These are phyloP conservation scores for Stygiomarasmius scandens DNA, from an alignment of 1,284 basidiomycete genomes.

Conservation along the genomic window DNA sequence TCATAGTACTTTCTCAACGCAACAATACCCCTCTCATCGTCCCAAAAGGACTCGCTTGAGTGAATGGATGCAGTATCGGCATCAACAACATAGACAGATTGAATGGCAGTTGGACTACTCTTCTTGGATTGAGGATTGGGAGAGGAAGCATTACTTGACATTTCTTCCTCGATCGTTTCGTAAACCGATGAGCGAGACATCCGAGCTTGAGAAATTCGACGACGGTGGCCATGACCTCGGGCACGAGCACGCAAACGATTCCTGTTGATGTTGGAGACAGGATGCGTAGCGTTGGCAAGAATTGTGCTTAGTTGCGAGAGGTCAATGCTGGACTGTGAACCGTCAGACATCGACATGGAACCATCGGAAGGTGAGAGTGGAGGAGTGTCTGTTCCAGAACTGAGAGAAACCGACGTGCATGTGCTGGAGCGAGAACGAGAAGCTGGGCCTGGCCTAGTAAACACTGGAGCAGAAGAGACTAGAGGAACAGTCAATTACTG, in stretches of 20 bases:
- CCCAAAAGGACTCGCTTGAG: slow-evolving; percentile 44
- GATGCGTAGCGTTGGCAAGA: slow-evolving; percentile 43
- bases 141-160: slow-evolving; percentile 35
- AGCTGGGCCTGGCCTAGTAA: slow-evolving; percentile 55
- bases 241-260: slow-evolving; percentile 48
- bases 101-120: slow-evolving; percentile 36
- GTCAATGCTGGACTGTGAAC: slow-evolving; percentile 77
- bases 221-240: slow-evolving; percentile 67
- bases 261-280: slow-evolving; percentile 35
- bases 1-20: slow-evolving; percentile 69
- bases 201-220: slow-evolving; percentile 63
- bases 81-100: slow-evolving; percentile 59
- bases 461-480: slow-evolving; percentile 54
- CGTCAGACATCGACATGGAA: slow-evolving; percentile 63
- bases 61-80: slow-evolving; percentile 54
- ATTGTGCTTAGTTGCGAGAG: slow-evolving; percentile 58
- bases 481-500: neutral
- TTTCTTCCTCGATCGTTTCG: slow-evolving; percentile 78
- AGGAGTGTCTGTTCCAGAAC: slow-evolving; percentile 71
- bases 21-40: slow-evolving; percentile 64
- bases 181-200: slow-evolving; percentile 71
- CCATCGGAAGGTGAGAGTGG: slow-evolving; percentile 67
- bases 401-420: slow-evolving; percentile 52
- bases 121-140: slow-evolving; percentile 28
- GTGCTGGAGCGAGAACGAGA: slow-evolving; percentile 69